Evolutionary conservation across 2,329 filamentous ascomycete genomes (phyloP).

Genomic region (Fusarium beomiforme): DNA sequence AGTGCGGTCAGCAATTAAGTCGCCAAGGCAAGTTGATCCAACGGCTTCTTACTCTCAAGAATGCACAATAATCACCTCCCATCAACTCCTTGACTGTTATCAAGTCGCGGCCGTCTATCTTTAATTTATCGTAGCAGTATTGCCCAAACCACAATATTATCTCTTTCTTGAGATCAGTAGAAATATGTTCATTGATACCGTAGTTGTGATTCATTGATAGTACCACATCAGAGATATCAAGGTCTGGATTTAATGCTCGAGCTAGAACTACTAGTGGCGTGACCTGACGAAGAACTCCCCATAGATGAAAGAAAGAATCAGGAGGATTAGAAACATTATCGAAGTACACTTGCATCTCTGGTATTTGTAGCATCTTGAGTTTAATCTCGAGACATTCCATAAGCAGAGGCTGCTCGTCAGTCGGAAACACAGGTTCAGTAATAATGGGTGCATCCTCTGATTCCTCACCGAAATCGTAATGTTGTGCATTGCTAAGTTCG

Average conservation of each 20-base stretch:
- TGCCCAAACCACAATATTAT: background rate
- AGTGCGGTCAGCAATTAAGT: background rate
- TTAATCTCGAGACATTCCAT: background rate
- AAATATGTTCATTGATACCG: no score
- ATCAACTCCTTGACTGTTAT: background rate
- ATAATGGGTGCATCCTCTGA: fast-evolving
- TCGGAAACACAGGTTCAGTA: fast-evolving
- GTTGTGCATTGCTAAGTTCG: background rate
- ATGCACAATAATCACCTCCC: fast-evolving
- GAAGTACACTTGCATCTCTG: background rate
- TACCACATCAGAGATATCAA: background rate
- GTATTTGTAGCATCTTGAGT: background rate
- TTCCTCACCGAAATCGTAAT: conserved; percentile 1
- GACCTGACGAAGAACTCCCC: background rate
- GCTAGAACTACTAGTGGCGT: background rate
- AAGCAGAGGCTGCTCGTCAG: background rate
- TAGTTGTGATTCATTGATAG: no score
- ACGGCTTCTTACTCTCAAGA: background rate
- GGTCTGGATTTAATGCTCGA: background rate
- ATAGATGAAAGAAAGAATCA: background rate
- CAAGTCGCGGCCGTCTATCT: background rate
- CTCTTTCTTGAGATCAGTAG: background rate
- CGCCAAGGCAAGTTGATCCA: fast-evolving
- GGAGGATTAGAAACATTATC: fast-evolving
- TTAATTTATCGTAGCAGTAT: background rate